Evolutionary conservation across 1,284 basidiomycete species (phyloP).

Genomic region (Kwoniella shivajii): DNA sequence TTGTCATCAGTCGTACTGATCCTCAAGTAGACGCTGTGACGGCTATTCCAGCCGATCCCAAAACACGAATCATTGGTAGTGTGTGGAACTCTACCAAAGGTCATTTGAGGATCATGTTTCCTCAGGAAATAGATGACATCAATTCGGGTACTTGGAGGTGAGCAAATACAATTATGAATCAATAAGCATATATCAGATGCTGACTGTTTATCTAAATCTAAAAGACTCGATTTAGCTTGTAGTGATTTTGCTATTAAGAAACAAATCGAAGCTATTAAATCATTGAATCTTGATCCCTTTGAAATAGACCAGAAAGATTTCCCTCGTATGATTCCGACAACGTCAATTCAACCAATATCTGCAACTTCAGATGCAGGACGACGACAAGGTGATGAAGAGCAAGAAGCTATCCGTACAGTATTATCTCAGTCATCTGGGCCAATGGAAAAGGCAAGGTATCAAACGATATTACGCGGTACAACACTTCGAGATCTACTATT

Average conservation of each 20-base stretch:
- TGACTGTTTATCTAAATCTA: constrained; percentile 1
- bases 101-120: constrained; percentile 63
- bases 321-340: not conserved
- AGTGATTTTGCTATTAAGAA: constrained; percentile 69
- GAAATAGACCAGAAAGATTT: constrained; percentile 47
- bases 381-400: too few relatives aligned
- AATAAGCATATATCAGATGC: not conserved
- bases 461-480: constrained; percentile 67
- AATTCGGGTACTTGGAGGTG: constrained; percentile 62
- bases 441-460: constrained; percentile 32
- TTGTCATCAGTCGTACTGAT: constrained; percentile 22
- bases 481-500: constrained; percentile 69
- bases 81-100: constrained; percentile 58
- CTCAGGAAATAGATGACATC: constrained; percentile 56
- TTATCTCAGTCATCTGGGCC: not conserved
- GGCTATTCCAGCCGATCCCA: constrained; percentile 48
- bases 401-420: not conserved
- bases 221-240: constrained; percentile 68
- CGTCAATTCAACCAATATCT: not conserved
- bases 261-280: constrained; percentile 68
- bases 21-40: constrained; percentile 22
- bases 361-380: too few relatives aligned
- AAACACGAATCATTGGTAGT: constrained; percentile 57
- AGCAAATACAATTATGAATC: constrained; percentile 15
- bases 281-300: constrained; percentile 64